These are phyloP conservation scores for Sporothrix variecibatus DNA, from an alignment of 2,329 filamentous ascomycete genomes.

Conservation along the genomic window DNA sequence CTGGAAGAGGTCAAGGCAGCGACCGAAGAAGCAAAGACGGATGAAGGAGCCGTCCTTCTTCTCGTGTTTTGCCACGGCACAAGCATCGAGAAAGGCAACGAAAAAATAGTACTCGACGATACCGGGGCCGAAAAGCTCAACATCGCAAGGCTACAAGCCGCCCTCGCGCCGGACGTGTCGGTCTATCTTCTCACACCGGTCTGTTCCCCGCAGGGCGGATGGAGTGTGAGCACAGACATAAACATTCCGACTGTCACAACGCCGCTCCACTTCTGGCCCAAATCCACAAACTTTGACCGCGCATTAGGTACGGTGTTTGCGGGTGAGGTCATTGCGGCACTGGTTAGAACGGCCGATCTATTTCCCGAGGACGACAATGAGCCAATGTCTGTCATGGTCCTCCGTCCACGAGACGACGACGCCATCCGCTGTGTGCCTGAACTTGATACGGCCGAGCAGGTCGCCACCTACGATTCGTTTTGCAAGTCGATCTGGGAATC, in stretches of 20 bases:
- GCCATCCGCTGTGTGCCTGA: background rate
- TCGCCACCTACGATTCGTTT: background rate
- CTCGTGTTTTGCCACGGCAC: constrained; percentile 5
- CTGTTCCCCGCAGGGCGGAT: background rate
- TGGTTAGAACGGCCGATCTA: background rate
- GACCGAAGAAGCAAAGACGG: background rate
- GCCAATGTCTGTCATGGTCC: too few relatives aligned
- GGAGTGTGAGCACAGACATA: background rate
- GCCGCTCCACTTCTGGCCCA: background rate
- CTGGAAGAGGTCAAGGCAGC: background rate
- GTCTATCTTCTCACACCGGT: background rate
- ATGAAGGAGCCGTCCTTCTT: background rate
- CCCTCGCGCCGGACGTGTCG: background rate
- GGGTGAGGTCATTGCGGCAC: background rate
- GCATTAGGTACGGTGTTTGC: background rate
- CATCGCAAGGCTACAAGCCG: background rate
- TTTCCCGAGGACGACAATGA: background rate
- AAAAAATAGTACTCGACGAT: background rate
- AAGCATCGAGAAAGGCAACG: too few relatives aligned
- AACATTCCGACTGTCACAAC: background rate
- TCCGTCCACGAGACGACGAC: background rate
- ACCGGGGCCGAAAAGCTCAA: background rate
- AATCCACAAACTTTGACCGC: background rate
- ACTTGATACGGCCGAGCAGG: background rate
- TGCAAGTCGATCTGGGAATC: background rate